Percentiles rank a stretch among this genome's conserved stretches.
These are phyloP conservation scores for Endothia cerciana DNA, from an alignment of 2,329 filamentous ascomycete species.

Conservation along the genomic window DNA sequence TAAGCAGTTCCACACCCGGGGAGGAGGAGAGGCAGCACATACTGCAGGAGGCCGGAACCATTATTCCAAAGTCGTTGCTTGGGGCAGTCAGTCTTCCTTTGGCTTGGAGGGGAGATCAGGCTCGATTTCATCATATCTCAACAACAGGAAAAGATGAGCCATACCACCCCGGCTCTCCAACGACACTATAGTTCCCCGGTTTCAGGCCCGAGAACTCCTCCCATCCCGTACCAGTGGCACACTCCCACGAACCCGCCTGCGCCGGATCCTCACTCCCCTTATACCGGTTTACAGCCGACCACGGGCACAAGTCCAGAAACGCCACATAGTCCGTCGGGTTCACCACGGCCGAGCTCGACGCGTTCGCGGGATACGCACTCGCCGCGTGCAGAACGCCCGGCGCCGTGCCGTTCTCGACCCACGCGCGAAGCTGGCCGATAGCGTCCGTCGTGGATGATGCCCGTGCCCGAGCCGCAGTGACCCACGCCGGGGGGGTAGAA, in stretches of 20 bases:
- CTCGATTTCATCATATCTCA: not conserved
- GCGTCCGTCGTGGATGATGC: not conserved
- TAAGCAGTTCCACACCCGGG: too few species aligned
- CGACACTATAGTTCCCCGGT: not conserved
- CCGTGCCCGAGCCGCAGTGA: not conserved
- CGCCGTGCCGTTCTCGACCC: slow-evolving; percentile 10
- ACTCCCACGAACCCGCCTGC: slow-evolving; percentile 2
- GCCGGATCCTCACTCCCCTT: not conserved
- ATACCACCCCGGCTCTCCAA: slow-evolving; percentile 6
- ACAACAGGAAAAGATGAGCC: slow-evolving; percentile 6
- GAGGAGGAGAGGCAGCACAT: too few species aligned
- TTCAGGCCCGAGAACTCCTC: not conserved
- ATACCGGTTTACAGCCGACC: slow-evolving; percentile 8
- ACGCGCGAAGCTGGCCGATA: slow-evolving; percentile 6
- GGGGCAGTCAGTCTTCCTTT: too few species aligned
- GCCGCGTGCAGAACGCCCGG: not conserved
- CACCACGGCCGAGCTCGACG: slow-evolving; percentile 1
- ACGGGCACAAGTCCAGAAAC: slow-evolving; percentile 15
- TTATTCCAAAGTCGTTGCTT: too few species aligned
- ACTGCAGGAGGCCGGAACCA: too few species aligned
- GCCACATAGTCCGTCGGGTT: not conserved
- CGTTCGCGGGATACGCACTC: slow-evolving; percentile 5
- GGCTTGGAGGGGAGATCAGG: not conserved
- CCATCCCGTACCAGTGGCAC: slow-evolving; percentile 5
- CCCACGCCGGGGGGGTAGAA: slow-evolving; percentile 9